Base-by-base conservation (phyloP, 305 asterid species). In the Ruellia speciosa region DNA sequence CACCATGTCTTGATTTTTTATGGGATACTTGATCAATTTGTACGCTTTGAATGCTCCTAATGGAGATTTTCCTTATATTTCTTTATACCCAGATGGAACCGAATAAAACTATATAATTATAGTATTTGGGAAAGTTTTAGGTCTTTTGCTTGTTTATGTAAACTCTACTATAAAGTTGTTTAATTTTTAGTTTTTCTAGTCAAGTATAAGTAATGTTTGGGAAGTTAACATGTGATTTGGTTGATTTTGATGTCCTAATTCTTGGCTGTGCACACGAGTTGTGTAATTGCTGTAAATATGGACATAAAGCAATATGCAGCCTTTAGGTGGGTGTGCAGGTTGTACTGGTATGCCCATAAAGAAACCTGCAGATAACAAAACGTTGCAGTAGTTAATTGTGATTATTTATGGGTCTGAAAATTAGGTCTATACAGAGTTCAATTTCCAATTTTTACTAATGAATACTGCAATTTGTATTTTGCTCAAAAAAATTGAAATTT, bases 271-370 rank as follows among this genome's bases (percentile, higher is more conserved):
- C 85, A 74, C 85, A 7, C 73, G 60, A 83, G 93, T 18, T 66
- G 83, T 71, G 85, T 70, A 62, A 52, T 70, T 79, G 93, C 85
- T 66, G 95, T 88, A 88, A 88, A 88, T 75, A 70, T 77, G 94
- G 94, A 81, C 88, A 63, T n/a, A 85, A 54, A 83, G 62, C 48
- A 52, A 79, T 52, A 20, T 20, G 76, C 52, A 75, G 81, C 82
- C 74, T 74, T 81, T 82, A 77, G 86, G 82, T 79, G 94, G 93
- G 79, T 75, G 66, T 70, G 70, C 73, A 31, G 69, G 72, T 72
- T 81, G 78, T 64, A 35, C 46, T 58, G 5, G 63, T 14, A 69
- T 66, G 79, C 56, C 82, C 88, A 82, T 85, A 77, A 83, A 85
- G 77, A 69, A 43, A 59, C 71, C 87, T 79, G 60, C 75, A 12